phyloP scores from a whole-genome alignment of 2,329 filamentous ascomycete genomes.

The Aspergillus hortae region DNA sequence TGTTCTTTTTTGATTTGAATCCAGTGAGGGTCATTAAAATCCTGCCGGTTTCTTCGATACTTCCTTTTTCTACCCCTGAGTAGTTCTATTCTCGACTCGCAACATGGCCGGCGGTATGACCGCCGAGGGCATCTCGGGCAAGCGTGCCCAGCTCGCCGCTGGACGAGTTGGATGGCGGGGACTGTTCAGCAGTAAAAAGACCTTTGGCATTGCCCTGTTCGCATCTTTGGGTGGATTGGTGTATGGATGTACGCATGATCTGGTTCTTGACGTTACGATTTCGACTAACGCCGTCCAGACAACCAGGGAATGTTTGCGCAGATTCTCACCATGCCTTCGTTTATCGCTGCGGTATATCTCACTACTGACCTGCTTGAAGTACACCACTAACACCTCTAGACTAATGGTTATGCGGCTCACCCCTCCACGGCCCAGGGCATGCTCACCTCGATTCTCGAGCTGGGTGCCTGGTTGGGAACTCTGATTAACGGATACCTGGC shows the following conservation, averaged over 20 bases:
- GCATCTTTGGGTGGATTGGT: constrained; percentile 51
- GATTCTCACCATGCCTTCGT: constrained; percentile 53
- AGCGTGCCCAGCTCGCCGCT: constrained; percentile 32
- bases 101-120: constrained; percentile 9
- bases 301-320: constrained; percentile 77
- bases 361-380: constrained; percentile 18
- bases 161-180: constrained; percentile 43
- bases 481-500: constrained; percentile 36
- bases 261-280: background rate
- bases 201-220: constrained; percentile 55
- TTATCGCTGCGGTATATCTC: constrained; percentile 43
- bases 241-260: constrained; percentile 53
- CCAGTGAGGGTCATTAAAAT: too few species aligned
- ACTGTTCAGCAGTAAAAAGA: constrained; percentile 51
- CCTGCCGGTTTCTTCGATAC: background rate
- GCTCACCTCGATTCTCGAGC: constrained; percentile 40
- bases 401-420: constrained; percentile 23
- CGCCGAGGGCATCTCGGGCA: constrained; percentile 25
- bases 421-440: constrained; percentile 29
- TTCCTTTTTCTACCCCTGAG: background rate
- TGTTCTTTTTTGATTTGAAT: background rate
- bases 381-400: constrained; percentile 13
- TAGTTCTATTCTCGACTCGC: background rate
- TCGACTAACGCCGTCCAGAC: constrained; percentile 29
- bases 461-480: constrained; percentile 39